Conservation (phyloP, 2,329 filamentous ascomycete genomes). For the Teratosphaeria viscida region DNA sequence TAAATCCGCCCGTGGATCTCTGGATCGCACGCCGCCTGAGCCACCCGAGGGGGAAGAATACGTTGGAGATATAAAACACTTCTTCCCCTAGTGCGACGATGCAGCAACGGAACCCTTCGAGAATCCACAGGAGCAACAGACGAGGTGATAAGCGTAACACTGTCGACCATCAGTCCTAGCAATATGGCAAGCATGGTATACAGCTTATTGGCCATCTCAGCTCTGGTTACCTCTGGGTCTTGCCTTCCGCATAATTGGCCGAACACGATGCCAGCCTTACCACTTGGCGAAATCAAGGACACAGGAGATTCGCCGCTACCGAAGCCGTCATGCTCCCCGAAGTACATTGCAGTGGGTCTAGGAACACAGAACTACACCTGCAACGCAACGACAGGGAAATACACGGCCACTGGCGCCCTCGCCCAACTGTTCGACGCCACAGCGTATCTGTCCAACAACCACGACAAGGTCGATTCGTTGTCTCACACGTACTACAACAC, state of each 20-base stretch:
- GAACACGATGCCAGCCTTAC: background rate
- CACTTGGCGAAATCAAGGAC: background rate
- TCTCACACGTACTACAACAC: background rate
- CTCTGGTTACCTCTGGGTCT: background rate
- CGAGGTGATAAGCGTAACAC: background rate
- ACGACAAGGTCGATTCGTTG: slow-evolving; percentile 1
- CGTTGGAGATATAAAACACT: background rate
- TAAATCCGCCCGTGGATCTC: background rate
- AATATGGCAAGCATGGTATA: background rate
- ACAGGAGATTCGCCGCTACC: slow-evolving; percentile 1
- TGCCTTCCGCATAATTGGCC: background rate
- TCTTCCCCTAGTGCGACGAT: background rate
- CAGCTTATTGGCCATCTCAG: background rate
- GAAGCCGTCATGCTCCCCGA: slow-evolving; percentile 10
- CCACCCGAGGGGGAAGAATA: background rate
- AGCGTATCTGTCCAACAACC: slow-evolving; percentile 11
- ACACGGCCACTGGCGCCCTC: slow-evolving; percentile 27
- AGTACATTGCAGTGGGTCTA: slow-evolving; percentile 48
- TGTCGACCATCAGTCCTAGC: background rate
- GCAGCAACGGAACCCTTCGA: background rate
- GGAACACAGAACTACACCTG: slow-evolving; percentile 64
- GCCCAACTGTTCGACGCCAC: slow-evolving; percentile 37
- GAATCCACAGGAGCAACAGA: background rate
- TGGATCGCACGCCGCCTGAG: background rate
- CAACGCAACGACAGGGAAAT: slow-evolving; percentile 15